Evolutionary conservation across 495 filamentous ascomycete species (phyloP).

Genomic region (Jackrogersella multiformis): DNA sequence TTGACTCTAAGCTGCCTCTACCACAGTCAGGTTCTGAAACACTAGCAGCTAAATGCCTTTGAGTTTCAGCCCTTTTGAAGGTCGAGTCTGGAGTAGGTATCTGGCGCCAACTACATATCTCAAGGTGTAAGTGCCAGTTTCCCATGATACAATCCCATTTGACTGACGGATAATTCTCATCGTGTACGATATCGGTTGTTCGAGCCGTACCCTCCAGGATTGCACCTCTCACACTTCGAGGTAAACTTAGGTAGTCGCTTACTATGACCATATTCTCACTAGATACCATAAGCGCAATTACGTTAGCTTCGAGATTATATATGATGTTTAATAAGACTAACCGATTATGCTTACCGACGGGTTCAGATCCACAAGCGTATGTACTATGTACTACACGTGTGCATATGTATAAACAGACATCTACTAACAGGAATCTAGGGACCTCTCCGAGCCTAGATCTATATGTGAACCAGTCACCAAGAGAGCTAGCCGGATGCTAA

Average conservation of each 20-base stretch:
- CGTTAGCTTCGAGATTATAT: neutral
- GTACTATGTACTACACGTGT: neutral
- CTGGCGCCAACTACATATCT: conserved; percentile 20
- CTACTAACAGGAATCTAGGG: conserved; percentile 1
- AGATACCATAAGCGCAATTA: conserved; percentile 8
- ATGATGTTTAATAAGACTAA: neutral
- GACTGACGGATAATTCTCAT: conserved; percentile 13
- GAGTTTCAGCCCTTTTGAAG: conserved; percentile 39
- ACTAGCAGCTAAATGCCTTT: conserved; percentile 35
- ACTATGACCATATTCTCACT: conserved; percentile 1
- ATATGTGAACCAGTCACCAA: conserved; percentile 15
- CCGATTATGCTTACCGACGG: neutral
- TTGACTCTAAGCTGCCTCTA: conserved; percentile 25
- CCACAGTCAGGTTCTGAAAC: conserved; percentile 34
- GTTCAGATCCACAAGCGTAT: neutral
- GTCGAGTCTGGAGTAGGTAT: conserved; percentile 15
- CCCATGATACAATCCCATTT: conserved; percentile 25
- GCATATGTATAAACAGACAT: neutral
- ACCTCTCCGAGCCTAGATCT: conserved; percentile 22
- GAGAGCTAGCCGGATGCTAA: conserved; percentile 25
- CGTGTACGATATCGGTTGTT: conserved; percentile 15
- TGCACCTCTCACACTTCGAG: conserved; percentile 5
- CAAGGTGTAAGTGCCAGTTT: conserved; percentile 1
- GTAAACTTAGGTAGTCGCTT: neutral
- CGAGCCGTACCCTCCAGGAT: conserved; percentile 12